phyloP scores from a whole-genome alignment of 495 filamentous ascomycete species.

The Podospora comata region DNA sequence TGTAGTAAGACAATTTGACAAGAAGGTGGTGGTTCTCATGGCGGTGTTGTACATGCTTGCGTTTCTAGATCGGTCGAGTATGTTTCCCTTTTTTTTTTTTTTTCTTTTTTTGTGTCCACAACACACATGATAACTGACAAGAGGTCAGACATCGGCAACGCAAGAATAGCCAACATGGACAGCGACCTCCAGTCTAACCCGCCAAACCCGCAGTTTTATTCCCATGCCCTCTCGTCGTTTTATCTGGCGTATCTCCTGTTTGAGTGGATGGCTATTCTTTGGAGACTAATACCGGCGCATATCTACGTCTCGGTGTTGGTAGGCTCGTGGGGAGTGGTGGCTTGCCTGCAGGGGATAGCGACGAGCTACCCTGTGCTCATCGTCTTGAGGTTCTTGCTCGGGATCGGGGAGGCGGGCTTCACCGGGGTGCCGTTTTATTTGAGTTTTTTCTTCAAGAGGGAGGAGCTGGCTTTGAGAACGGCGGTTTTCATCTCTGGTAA shows the following conservation, averaged over 20 bases:
- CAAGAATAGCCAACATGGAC: conserved; percentile 68
- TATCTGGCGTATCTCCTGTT: conserved; percentile 67
- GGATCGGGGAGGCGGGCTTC: conserved; percentile 72
- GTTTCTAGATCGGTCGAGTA: conserved; percentile 77
- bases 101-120: background rate
- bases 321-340: conserved; percentile 62
- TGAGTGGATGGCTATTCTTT: conserved; percentile 72
- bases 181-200: conserved; percentile 59
- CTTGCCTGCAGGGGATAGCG: conserved; percentile 67
- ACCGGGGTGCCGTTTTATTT: conserved; percentile 77
- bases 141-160: conserved; percentile 70
- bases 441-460: conserved; percentile 79
- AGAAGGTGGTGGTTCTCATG: conserved; percentile 71
- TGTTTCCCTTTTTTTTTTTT: conserved; percentile 22
- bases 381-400: conserved; percentile 61
- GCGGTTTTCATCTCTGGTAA: conserved; percentile 70
- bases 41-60: conserved; percentile 78
- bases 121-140: background rate
- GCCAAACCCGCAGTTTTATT: conserved; percentile 68
- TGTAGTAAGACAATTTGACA: conserved; percentile 72
- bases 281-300: conserved; percentile 62
- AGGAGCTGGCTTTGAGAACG: conserved; percentile 76
- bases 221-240: conserved; percentile 76
- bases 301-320: conserved; percentile 65
- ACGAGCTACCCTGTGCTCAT: conserved; percentile 71